Evolutionary conservation across 192 early-diverging fungal genomes (phyloP), one percentile per base, ranked within the genome.

Genomic region (Diversispora epigaea): DNA sequence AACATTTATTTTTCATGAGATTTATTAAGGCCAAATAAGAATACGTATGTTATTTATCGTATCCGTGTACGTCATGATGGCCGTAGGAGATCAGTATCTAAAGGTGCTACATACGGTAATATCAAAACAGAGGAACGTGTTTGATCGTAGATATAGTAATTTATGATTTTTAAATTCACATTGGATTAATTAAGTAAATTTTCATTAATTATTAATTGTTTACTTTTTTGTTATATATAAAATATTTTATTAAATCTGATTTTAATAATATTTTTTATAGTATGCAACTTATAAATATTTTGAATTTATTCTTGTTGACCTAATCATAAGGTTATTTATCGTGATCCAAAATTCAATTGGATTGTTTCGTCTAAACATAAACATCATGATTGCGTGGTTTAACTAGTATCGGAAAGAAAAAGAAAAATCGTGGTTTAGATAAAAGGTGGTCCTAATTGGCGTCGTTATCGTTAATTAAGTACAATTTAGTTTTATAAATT

Each of bases 291-390:
- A 93, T 93, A 99, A 99, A 91, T 99, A 92, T 91, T 98, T 85
- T 87, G 97, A 99, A 86, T 93, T 99, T 81, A 98, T 99, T 84
- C 90, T 95, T 71, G 96, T 98, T 77, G 97, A 99, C 96, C 96
- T 76, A 80, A 84, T 75, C 97, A 99, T 94, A 95, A 96, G 91
- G 94, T 92, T 77, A 98, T 99, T 89, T 94, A 96, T 78, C 93
- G 94, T 83, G 96, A 99, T 86, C 86, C 97, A 73, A 94, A 95
- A 84, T 97, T 98, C 91, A 96, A 97, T 93, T 99, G 97, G 97
- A 99, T 99, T 86, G 91, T 86, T 83, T 94, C 95, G 82, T 88
- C 94, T 72, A 95, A 95, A 75, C 95, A 97, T 92, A 99, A 99
- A 92, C 96, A 91, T 88, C 94, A 96, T 84, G 97, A 99, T 82